Evolutionary conservation across 2,329 filamentous ascomycete species (phyloP).

Genomic region (Fusarium concolor): DNA sequence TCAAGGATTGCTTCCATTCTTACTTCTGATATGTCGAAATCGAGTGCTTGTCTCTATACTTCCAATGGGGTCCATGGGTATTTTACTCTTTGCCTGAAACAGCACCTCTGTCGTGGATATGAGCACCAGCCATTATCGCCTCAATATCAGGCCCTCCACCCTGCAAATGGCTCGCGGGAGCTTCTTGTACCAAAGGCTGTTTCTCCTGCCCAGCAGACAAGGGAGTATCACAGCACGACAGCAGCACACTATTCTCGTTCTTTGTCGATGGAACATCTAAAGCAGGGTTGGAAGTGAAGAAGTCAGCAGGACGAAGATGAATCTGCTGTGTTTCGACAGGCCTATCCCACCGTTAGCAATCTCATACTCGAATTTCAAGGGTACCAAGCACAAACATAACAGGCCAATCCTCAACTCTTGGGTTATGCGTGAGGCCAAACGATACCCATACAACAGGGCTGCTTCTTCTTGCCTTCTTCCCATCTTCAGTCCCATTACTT

Average conservation of each 20-base stretch:
- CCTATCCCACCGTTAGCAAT: conserved; percentile 1
- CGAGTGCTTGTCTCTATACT: not conserved
- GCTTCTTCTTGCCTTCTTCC: conserved; percentile 43
- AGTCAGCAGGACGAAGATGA: conserved; percentile 54
- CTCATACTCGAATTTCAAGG: not conserved
- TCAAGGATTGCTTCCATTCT: too few species aligned
- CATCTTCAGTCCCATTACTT: not conserved
- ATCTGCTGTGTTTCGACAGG: conserved; percentile 25
- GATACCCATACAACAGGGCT: conserved; percentile 60
- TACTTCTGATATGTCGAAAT: too few species aligned
- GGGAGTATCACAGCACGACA: conserved; percentile 49
- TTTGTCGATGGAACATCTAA: conserved; percentile 56
- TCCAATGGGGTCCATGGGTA: not conserved
- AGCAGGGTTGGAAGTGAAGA: conserved; percentile 60
- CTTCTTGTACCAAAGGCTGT: conserved; percentile 44
- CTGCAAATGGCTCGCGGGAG: conserved; percentile 51
- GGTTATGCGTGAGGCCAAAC: conserved; percentile 62
- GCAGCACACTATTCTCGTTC: conserved; percentile 57
- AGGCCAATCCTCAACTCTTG: conserved; percentile 62
- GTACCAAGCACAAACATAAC: conserved; percentile 58
- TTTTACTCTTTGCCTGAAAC: not conserved
- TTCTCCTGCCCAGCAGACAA: conserved; percentile 10
- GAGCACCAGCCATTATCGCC: conserved; percentile 36
- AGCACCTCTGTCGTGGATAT: conserved; percentile 20
- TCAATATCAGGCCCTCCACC: conserved; percentile 36